Conservation (phyloP, 176 grass and related monocot genomes). For the Dactylis glomerata region DNA sequence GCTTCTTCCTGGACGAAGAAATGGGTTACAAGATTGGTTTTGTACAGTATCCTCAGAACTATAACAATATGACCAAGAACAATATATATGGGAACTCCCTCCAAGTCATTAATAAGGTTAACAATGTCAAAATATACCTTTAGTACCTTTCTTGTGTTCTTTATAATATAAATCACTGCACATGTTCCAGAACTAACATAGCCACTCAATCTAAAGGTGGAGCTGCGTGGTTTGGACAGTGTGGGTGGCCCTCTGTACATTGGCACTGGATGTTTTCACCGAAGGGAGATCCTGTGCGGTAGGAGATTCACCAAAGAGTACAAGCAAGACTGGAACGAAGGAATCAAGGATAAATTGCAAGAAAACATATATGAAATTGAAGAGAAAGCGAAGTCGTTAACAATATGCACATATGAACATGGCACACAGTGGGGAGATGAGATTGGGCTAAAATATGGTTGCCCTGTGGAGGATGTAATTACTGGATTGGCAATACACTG, state of each 20-base stretch:
- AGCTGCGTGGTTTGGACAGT: constrained; percentile 47
- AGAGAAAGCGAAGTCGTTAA: constrained; percentile 49
- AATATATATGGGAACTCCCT: constrained; percentile 72
- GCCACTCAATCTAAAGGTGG: constrained; percentile 46
- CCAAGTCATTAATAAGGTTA: constrained; percentile 38
- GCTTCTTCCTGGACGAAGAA: constrained; percentile 86
- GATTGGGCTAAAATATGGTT: constrained; percentile 72
- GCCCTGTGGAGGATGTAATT: constrained; percentile 66
- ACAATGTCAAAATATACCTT: constrained; percentile 2
- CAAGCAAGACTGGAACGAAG: constrained; percentile 52
- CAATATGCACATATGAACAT: constrained; percentile 53
- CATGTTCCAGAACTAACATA: background rate
- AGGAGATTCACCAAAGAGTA: constrained; percentile 46
- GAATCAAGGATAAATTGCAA: constrained; percentile 4
- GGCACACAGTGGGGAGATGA: constrained; percentile 67
- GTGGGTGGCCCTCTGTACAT: constrained; percentile 55
- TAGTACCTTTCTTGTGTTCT: background rate
- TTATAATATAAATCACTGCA: background rate
- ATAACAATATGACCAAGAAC: constrained; percentile 64
- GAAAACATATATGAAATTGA: constrained; percentile 26
- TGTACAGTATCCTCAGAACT: constrained; percentile 74
- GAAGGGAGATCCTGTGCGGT: constrained; percentile 66
- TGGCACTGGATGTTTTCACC: constrained; percentile 79
- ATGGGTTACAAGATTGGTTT: constrained; percentile 60
- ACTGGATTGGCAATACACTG: constrained; percentile 76